Percentiles rank a stretch among this genome's conserved stretches.
phyloP scores from a whole-genome alignment of 148 eudicot genomes.

The Persicaria tinctoria region DNA sequence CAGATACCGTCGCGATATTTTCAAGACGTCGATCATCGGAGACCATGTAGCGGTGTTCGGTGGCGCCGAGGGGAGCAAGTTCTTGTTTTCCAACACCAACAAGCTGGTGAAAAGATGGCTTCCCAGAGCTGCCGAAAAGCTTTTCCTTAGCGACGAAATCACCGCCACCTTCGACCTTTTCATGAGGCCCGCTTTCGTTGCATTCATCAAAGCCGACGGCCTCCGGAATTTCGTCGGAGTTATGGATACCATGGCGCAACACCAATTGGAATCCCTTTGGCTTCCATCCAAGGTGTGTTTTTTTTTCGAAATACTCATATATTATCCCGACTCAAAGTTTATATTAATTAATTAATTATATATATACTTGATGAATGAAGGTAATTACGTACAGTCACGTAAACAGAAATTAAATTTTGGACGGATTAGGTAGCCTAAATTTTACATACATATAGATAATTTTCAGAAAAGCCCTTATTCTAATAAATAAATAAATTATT shows the following conservation, averaged over 20 bases:
- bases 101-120: conserved; percentile 33
- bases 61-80: conserved; percentile 40
- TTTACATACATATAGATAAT: too few species aligned
- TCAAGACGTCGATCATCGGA: conserved; percentile 25
- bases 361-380: too few species aligned
- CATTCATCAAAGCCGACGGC: conserved; percentile 60
- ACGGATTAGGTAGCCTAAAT: too few species aligned
- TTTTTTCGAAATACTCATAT: too few species aligned
- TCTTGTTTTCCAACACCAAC: conserved; percentile 41
- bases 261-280: conserved; percentile 46
- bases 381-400: too few species aligned
- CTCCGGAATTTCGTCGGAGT: conserved; percentile 43
- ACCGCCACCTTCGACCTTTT: neutral
- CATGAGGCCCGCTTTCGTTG: conserved; percentile 49
- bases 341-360: too few species aligned
- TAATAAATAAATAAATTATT: too few species aligned
- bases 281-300: conserved; percentile 11
- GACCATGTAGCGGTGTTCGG: conserved; percentile 25
- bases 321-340: too few species aligned
- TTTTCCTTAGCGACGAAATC: conserved; percentile 12
- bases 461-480: too few species aligned
- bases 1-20: conserved; percentile 22
- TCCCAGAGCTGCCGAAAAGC: neutral
- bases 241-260: conserved; percentile 55
- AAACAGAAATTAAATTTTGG: too few species aligned